Percentiles rank a stretch among this genome's conserved stretches.
Evolutionary conservation across 768 basidiomycete genomes (phyloP).

Genomic region (Leccinum uliginosum): DNA sequence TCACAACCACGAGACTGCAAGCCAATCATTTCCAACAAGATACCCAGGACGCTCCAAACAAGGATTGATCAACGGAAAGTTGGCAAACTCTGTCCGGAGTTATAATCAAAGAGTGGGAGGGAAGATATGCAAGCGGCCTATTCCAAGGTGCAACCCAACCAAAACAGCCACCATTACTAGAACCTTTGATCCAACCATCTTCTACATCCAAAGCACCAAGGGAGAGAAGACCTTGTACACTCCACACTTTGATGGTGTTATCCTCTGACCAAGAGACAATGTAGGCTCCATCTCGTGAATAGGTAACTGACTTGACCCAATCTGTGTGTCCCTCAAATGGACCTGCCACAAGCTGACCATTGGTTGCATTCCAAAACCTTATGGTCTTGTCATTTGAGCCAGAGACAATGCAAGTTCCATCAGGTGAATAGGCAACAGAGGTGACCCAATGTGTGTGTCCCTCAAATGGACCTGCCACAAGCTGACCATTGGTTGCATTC

Average conservation of each 20-base stretch:
- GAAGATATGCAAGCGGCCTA: too few species aligned
- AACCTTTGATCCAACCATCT: too few species aligned
- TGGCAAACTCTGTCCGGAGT: too few species aligned
- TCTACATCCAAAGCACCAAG: too few species aligned
- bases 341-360: neutral
- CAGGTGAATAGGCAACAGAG: neutral
- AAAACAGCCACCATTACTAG: too few species aligned
- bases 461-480: neutral
- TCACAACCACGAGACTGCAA: too few species aligned
- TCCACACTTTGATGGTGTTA: neutral
- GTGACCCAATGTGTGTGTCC: neutral
- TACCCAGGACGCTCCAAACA: too few species aligned
- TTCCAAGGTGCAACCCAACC: too few species aligned
- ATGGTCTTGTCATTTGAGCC: neutral
- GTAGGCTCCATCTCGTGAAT: neutral
- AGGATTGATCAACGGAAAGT: too few species aligned
- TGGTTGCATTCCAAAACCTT: neutral
- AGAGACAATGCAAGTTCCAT: neutral
- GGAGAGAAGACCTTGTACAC: too few species aligned
- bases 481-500: neutral
- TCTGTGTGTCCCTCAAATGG: neutral
- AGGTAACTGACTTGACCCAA: neutral
- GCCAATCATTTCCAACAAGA: too few species aligned
- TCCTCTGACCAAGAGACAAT: neutral
- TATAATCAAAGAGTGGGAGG: too few species aligned